Evolutionary conservation across 805 yeast genomes (phyloP), one percentile per base, ranked within the genome.

Genomic region (Yarrowia bubula): DNA sequence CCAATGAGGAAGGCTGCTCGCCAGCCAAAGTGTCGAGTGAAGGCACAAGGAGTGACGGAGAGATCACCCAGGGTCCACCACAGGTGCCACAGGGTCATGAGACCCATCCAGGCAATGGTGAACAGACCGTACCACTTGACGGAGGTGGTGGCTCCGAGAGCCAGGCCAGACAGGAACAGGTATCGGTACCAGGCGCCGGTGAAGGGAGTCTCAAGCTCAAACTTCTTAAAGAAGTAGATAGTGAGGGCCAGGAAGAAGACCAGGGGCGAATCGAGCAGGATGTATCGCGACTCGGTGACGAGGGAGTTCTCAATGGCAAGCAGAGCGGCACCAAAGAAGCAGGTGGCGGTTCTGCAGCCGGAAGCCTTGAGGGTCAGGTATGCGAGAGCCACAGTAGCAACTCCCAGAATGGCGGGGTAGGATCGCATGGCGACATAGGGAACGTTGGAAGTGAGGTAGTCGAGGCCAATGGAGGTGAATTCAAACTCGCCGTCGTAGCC

Each of bases 21-120:
- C 18, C 74, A 67, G 0, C 74, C 18, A 15, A 81, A 71, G 70
- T 83, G 85, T 64, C 74, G 76, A 15, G 76, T 68, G 68, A 85
- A 76, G 28, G 70, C 60, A 15, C 61, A 64, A 8, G 77, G 74
- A 1, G 83, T 47, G 3, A 87, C 78, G 4, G 77, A 74, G 41
- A 88, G 73, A 74, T 93, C 97, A 13, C 95, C 96, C 42, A 88
- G 72, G 11, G 84, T 70, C 67, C 74, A 73, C 97, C 97, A 92
- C 50, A 87, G 74, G 67, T 85, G 84, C 66, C 79, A 77, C 1
- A 81, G 62, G 2, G 82, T 75, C 53, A 85, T 70, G 0, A 77
- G 4, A 1, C 85, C 81, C 11, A 89, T 75, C 96, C 96, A 91
- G 0, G 75, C 75, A 65, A 85, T 75, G 0, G 93, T 87, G 70